Conservation (phyloP, 106 monocot species). For the Posidonia australis region DNA sequence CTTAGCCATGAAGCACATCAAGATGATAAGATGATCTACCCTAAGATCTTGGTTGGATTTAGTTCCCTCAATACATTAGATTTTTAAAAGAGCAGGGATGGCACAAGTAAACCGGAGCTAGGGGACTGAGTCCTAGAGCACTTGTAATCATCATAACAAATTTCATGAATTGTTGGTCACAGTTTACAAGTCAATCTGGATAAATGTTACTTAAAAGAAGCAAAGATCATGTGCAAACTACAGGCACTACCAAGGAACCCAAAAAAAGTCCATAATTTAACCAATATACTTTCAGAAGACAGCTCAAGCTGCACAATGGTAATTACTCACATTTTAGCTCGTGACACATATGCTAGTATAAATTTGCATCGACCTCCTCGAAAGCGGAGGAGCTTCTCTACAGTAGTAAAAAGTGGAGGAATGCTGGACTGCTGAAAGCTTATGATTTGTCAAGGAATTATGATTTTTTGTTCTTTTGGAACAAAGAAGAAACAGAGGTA, state of each 20-base stretch:
- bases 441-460: constrained; percentile 46
- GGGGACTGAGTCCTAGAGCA: too few species aligned
- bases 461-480: not conserved
- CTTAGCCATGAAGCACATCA: too few species aligned
- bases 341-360: constrained; percentile 86
- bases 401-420: constrained; percentile 73
- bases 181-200: too few species aligned
- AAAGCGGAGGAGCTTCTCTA: constrained; percentile 40
- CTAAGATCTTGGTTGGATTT: too few species aligned
- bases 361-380: constrained; percentile 45
- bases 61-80: too few species aligned
- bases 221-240: too few species aligned
- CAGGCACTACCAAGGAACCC: not conserved
- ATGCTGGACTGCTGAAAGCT: constrained; percentile 93
- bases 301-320: not conserved
- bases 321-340: constrained; percentile 59
- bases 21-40: too few species aligned
- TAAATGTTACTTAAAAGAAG: too few species aligned
- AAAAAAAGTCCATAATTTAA: not conserved
- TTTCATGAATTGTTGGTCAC: too few species aligned
- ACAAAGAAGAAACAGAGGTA: not conserved
- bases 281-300: not conserved
- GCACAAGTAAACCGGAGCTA: too few species aligned
- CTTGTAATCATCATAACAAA: too few species aligned
- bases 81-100: too few species aligned